Conservation (phyloP, 2,329 filamentous ascomycete genomes). For the Didymella keratinophila region DNA sequence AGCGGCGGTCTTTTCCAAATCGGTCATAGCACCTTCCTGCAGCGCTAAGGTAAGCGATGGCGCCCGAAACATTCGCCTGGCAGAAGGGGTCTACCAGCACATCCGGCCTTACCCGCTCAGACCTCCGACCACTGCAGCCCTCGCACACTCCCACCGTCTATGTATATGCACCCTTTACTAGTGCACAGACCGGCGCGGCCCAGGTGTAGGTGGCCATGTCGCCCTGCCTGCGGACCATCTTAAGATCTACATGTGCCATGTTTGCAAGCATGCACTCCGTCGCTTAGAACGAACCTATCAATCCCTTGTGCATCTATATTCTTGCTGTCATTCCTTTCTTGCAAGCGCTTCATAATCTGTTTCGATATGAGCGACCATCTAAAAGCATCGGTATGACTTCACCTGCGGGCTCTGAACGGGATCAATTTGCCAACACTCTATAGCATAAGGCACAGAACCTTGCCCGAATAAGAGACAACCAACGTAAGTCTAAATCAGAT, state of each 20-base stretch:
- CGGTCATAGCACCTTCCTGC: neutral
- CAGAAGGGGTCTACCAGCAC: conserved; percentile 21
- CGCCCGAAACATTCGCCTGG: conserved; percentile 18
- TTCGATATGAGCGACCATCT: conserved; percentile 40
- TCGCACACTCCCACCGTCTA: conserved; percentile 25
- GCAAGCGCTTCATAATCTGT: conserved; percentile 16
- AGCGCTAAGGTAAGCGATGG: conserved; percentile 8
- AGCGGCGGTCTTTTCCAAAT: conserved; percentile 11
- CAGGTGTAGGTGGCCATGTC: conserved; percentile 36
- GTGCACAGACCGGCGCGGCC: conserved; percentile 31
- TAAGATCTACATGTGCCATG: conserved; percentile 39
- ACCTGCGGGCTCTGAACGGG: neutral
- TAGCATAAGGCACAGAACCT: conserved; percentile 52
- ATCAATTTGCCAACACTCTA: conserved; percentile 14
- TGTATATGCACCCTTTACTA: conserved; percentile 26
- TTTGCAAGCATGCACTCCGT: conserved; percentile 29
- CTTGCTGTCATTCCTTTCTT: conserved; percentile 18
- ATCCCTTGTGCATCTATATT: conserved; percentile 17
- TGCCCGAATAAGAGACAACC: conserved; percentile 76
- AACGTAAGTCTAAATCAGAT: conserved; percentile 52
- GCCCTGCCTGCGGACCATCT: conserved; percentile 26
- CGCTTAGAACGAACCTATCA: conserved; percentile 30
- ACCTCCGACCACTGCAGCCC: conserved; percentile 30
- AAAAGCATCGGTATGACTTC: conserved; percentile 32
- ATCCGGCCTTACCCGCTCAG: conserved; percentile 29